Conservation (phyloP, 495 filamentous ascomycete genomes). For the Copromyces sp. region DNA sequence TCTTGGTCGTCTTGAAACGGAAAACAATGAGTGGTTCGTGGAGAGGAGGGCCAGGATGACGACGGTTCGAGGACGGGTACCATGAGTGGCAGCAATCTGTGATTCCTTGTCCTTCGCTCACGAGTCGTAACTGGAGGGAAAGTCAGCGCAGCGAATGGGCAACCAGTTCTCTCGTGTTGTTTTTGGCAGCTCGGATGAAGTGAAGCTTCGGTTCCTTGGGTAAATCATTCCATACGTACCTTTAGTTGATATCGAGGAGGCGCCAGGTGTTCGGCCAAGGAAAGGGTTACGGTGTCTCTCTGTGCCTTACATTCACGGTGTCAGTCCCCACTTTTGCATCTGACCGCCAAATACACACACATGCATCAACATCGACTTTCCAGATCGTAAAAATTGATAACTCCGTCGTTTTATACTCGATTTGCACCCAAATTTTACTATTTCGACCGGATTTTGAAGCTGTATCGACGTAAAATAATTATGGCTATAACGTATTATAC, state of each 20-base stretch:
- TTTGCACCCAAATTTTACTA: too few species aligned
- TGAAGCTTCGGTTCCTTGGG: background rate
- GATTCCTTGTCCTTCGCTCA: background rate
- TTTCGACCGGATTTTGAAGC: too few species aligned
- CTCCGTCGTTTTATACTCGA: too few species aligned
- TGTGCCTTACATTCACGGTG: too few species aligned
- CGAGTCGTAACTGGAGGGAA: background rate
- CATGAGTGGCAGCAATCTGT: background rate
- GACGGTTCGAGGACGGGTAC: background rate
- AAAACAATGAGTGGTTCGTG: background rate
- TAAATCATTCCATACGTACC: background rate
- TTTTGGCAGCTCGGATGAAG: background rate
- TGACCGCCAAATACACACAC: too few species aligned
- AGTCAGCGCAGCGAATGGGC: background rate
- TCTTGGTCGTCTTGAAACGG: background rate
- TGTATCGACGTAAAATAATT: too few species aligned
- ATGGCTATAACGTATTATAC: too few species aligned
- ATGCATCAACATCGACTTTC: too few species aligned
- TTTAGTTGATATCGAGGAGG: background rate
- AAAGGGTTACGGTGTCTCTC: background rate
- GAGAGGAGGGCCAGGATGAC: background rate
- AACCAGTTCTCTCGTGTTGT: background rate
- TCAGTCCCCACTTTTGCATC: too few species aligned
- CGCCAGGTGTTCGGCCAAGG: background rate
- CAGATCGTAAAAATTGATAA: too few species aligned